A percentile compares a stretch with the other conserved stretches of the same genome.
Conservation (phyloP, 2,329 filamentous ascomycete genomes). For the Ceratocystis papillata region DNA sequence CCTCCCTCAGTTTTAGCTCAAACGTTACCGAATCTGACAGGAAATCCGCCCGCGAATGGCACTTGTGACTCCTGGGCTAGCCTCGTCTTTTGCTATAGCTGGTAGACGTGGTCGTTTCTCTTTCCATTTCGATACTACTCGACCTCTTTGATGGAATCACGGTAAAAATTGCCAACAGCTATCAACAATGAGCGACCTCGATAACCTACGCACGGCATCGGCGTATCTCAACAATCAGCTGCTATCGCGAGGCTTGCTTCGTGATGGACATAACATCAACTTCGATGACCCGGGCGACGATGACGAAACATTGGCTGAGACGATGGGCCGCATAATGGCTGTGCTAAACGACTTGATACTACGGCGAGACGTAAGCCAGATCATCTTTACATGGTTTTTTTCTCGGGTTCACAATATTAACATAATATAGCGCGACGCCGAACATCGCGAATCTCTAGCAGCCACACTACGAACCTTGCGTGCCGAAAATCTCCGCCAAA, state of each 20-base stretch:
- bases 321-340: constrained; percentile 80
- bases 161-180: background rate
- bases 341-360: constrained; percentile 88
- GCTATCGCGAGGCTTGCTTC: constrained; percentile 52
- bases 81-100: background rate
- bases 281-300: constrained; percentile 64
- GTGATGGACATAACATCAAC: constrained; percentile 64
- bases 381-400: background rate
- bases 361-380: constrained; percentile 63
- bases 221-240: constrained; percentile 64
- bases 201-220: constrained; percentile 56
- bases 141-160: background rate
- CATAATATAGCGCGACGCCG: constrained; percentile 64
- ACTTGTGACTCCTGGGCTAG: background rate
- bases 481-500: constrained; percentile 62
- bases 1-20: background rate
- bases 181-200: constrained; percentile 44
- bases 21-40: background rate
- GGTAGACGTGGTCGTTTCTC: constrained; percentile 5
- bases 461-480: constrained; percentile 66
- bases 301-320: constrained; percentile 44
- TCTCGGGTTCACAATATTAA: constrained; percentile 2
- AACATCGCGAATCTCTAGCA: constrained; percentile 74
- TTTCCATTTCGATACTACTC: background rate
- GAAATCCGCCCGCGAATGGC: background rate